These are phyloP conservation scores for Prunus campanulata DNA, from an alignment of 306 rosid genomes.

Conservation along the genomic window DNA sequence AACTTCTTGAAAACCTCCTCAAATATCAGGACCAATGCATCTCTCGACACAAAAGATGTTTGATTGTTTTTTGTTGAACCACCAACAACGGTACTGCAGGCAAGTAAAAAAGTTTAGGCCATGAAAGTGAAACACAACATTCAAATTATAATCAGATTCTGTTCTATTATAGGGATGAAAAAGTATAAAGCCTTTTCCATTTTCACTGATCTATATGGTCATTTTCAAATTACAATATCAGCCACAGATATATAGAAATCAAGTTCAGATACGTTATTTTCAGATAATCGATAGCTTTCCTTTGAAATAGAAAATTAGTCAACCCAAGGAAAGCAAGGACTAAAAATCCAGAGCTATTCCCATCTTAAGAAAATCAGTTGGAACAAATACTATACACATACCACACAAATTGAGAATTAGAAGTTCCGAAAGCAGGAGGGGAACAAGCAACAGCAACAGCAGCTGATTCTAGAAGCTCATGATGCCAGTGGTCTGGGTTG, in stretches of 20 bases:
- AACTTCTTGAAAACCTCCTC: constrained; percentile 66
- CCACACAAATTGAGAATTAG: constrained; percentile 68
- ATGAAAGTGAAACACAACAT: constrained; percentile 8
- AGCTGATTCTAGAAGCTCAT: constrained; percentile 64
- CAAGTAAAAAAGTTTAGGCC: constrained; percentile 14
- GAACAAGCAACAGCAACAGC: constrained; percentile 62
- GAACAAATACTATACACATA: constrained; percentile 22
- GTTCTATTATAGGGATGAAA: neutral
- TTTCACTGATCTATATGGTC: neutral
- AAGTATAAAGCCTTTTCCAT: neutral
- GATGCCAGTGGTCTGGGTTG: constrained; percentile 62
- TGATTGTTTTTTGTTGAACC: constrained; percentile 55
- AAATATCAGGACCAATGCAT: constrained; percentile 53
- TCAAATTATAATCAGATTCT: neutral
- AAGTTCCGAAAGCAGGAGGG: constrained; percentile 42
- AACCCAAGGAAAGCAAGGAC: neutral
- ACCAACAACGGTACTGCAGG: constrained; percentile 83
- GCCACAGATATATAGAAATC: neutral
- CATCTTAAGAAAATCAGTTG: neutral
- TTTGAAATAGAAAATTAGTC: neutral
- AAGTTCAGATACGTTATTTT: neutral
- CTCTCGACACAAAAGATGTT: constrained; percentile 58
- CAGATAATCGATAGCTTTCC: constrained; percentile 1
- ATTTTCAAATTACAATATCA: neutral
- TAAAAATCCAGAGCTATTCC: neutral